Base-by-base conservation (phyloP, 139 green algal species). In the Trebouxia sp. region DNA sequence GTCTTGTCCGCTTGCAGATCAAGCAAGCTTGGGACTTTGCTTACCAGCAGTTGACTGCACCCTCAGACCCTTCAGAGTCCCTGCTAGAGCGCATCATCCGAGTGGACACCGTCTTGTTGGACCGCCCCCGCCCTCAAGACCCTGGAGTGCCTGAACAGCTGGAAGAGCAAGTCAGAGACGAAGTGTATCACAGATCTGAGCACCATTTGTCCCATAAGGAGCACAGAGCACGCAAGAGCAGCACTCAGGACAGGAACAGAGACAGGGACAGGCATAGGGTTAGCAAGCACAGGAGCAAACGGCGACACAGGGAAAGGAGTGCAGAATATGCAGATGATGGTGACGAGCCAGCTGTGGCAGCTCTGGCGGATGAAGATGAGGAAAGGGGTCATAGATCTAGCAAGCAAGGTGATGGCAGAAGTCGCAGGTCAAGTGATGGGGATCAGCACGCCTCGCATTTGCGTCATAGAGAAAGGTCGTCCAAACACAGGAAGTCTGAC, bases 11-110 rank as follows among this genome's bases (percentile, higher is more conserved):
- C 30, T 17, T 20, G 67, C 66, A 84, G 39, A 87, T 94, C 41
- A 82, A 87, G 74, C 62, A 82, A 39, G 87, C 89, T 24, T 93
- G 89, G 80, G 90, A 92, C 67, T 86, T 88, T 77, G 89, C 88
- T 6, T 92, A 89, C 78, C 82, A 84, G 41, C 77, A 87, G 70
- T 85, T 93, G 48, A 83, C 76, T 0, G 81, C 84, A 1, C 85
- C 84, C n/a, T 74, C 50, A 12, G 75, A 55, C 9, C 74, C 78
- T 1, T 72, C 24, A 15, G 84, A 87, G 28, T 88, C 83, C 26
- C 53, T 94, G 62, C 87, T 95, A 12, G 80, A 80, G 35, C 82
- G 89, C 45, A 85, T 94, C 75, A 80, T 95, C 35, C 84, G 91
- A 43, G 66, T 92, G 30, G 87, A 91, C 43, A 83, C 84, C 0